A percentile compares a stretch with the other conserved stretches of the same genome.
Conservation (phyloP, 805 yeast genomes). For the Saturnispora mendoncae region DNA sequence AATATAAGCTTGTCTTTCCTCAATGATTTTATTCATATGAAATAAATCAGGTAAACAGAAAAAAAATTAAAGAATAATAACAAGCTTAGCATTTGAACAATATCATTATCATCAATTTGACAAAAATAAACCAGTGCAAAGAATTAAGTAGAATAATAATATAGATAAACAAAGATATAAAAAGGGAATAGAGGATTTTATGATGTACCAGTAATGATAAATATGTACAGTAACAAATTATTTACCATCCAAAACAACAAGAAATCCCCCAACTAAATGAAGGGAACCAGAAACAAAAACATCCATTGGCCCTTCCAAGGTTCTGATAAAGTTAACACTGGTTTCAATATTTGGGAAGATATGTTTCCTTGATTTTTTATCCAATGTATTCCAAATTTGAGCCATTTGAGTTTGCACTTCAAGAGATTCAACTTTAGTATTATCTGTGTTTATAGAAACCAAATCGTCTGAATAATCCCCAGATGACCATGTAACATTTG, state of each 20-base stretch:
- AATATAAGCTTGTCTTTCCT: constrained; percentile 4
- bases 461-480: constrained; percentile 77
- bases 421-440: constrained; percentile 68
- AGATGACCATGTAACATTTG: constrained; percentile 84
- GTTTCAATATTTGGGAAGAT: constrained; percentile 72
- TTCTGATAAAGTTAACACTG: constrained; percentile 47
- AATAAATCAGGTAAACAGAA: not conserved
- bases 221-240: too few relatives aligned
- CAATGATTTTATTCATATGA: not conserved
- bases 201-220: too few relatives aligned
- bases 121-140: not conserved
- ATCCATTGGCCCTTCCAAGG: constrained; percentile 43
- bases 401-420: constrained; percentile 73
- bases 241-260: constrained; percentile 64
- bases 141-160: not conserved
- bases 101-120: not conserved
- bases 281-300: constrained; percentile 92
- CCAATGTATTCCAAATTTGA: constrained; percentile 54
- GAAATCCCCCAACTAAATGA: constrained; percentile 88
- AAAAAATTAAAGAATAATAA: not conserved
- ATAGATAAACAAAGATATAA: not conserved
- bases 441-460: constrained; percentile 76
- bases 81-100: too few relatives aligned
- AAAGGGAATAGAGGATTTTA: too few relatives aligned
- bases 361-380: constrained; percentile 33